phyloP scores from a whole-genome alignment of 805 yeast species.

The Phaffomyces antillensis region DNA sequence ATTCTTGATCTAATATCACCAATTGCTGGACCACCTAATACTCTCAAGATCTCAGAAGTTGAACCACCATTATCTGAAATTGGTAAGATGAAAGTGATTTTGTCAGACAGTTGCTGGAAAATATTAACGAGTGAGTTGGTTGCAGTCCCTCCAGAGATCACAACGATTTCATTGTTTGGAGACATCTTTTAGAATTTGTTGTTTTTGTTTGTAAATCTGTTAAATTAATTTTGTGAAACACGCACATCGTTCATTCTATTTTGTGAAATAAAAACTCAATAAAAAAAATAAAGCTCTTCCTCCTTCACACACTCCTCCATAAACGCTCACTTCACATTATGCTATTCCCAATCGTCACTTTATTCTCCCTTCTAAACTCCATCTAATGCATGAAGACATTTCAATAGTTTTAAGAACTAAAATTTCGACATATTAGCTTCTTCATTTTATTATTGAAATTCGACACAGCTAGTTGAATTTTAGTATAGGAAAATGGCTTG shows the following conservation, averaged over 20 bases:
- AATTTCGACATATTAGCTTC: too few species aligned
- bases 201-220: too few species aligned
- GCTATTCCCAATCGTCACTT: background rate
- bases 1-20: slow-evolving; percentile 86
- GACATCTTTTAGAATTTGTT: background rate
- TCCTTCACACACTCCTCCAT: too few species aligned
- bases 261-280: too few species aligned
- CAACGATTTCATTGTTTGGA: slow-evolving; percentile 16
- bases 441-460: too few species aligned
- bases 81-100: slow-evolving; percentile 65
- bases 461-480: too few species aligned
- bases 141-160: slow-evolving; percentile 81
- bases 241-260: too few species aligned
- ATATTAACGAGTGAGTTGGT: slow-evolving; percentile 68
- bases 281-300: too few species aligned
- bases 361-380: background rate
- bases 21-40: slow-evolving; percentile 91
- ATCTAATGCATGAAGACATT: background rate
- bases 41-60: slow-evolving; percentile 78
- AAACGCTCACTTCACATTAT: background rate
- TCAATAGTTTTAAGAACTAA: too few species aligned
- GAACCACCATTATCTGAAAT: slow-evolving; percentile 94
- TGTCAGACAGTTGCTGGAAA: slow-evolving; percentile 38
- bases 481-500: too few species aligned
- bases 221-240: too few species aligned